Base-by-base conservation (phyloP, 2,329 filamentous ascomycete species). In the Trichoderma lentiforme region DNA sequence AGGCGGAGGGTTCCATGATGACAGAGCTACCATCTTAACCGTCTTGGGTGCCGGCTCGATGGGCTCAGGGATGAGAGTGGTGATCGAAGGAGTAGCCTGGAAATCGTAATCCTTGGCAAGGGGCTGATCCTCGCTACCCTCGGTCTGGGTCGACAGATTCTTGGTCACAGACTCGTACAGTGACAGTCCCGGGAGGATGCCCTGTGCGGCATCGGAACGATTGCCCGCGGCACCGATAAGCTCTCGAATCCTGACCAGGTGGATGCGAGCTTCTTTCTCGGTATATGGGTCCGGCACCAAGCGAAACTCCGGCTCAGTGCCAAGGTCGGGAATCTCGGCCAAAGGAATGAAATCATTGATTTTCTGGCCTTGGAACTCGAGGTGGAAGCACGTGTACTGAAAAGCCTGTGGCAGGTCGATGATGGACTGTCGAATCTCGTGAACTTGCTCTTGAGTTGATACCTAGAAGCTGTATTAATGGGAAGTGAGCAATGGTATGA, bases 321-420 rank as follows among this genome's bases (percentile, higher is more conserved):
- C 89, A 70, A 99, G 88, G 71, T 89, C 94, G 62, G 92, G 88
- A 70, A 99, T 92, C 80, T 99, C 95, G 70, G 93, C 94, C 74
- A 99, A 88, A 81, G 97, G 92, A 73, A 97, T 89, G 78, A 96
- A 98, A 83, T 99, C 96, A 82, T 98, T 98, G 87, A 99, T 92
- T 75, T 93, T 92, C 82, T 93, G 86, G 76, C 94, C 93, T 73
- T 93, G 91, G 84, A 95, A 91, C 84, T 98, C 95, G 78, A 99
- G 90, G 84, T 99, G 96, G 86, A 99, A 99, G 86, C 96, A 99
- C 68, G 96, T 97, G 85, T 98, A 98, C 83, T 97, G 94, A 84
- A 98, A 96, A 66, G 95, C 97, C 73, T 92, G 88, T 6, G 96
- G 96, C 64, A 94, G 88, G 83, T 99, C 96, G 83, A 98, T 94